Evolutionary conservation across 306 rosid genomes (phyloP).

Genomic region (Vigna angularis): DNA sequence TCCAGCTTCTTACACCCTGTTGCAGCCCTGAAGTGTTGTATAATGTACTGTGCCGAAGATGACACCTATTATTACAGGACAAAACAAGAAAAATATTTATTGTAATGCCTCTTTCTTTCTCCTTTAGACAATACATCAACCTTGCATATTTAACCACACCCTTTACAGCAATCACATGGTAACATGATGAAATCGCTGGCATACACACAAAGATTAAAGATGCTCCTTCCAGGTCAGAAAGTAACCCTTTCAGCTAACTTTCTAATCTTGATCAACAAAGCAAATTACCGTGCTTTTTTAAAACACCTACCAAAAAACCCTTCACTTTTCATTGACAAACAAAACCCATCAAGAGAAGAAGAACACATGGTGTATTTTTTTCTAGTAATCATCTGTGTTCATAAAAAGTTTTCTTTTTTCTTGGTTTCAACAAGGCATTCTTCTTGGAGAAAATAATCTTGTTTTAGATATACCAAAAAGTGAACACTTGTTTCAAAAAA

Average conservation of each 20-base stretch:
- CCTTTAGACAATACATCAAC: not conserved
- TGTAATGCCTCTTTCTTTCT: not conserved
- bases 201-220: not conserved
- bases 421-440: not conserved
- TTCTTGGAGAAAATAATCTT: not conserved
- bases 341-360: not conserved
- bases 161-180: conserved; percentile 17
- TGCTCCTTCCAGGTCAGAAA: conserved; percentile 1
- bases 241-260: conserved; percentile 26
- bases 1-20: conserved; percentile 90
- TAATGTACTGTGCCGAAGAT: conserved; percentile 82
- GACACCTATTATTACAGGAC: conserved; percentile 56
- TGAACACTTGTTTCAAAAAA: not conserved
- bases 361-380: not conserved
- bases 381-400: not conserved
- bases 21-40: conserved; percentile 89
- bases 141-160: conserved; percentile 17
- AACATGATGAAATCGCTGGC: conserved; percentile 2
- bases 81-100: not conserved
- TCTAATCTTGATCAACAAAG: conserved; percentile 33
- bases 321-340: not conserved
- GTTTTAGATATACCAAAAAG: not conserved
- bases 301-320: not conserved
- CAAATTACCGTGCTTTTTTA: conserved; percentile 12
- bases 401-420: not conserved